Evolutionary conservation across 768 basidiomycete genomes (phyloP).

Genomic region (Clavaria fumosa): DNA sequence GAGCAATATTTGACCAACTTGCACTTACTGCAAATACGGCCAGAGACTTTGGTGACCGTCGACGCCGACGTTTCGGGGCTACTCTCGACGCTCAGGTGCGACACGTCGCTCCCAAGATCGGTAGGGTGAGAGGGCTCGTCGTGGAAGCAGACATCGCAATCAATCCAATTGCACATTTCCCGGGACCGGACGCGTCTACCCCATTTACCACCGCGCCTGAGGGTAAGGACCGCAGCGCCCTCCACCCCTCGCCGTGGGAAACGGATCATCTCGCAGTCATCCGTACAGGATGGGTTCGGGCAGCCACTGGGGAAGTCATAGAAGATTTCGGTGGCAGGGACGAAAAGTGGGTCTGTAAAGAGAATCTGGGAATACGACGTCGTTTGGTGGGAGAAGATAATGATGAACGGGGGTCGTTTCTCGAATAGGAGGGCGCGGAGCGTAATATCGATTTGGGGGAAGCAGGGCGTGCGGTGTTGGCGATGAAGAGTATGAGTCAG

Average conservation of each 20-base stretch:
- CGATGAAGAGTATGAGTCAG: slow-evolving; percentile 49
- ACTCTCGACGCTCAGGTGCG: slow-evolving; percentile 25
- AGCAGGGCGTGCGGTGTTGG: slow-evolving; percentile 62
- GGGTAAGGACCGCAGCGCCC: slow-evolving; percentile 43
- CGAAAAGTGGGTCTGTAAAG: slow-evolving; percentile 56
- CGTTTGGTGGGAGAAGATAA: slow-evolving; percentile 67
- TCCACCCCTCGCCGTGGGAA: slow-evolving; percentile 54
- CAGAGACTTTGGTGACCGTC: slow-evolving; percentile 20
- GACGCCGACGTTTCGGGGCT: too few relatives aligned
- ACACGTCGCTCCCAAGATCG: slow-evolving; percentile 26
- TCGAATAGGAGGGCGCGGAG: slow-evolving; percentile 64
- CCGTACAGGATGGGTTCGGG: slow-evolving; percentile 63
- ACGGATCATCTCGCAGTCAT: slow-evolving; percentile 73
- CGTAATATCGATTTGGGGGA: slow-evolving; percentile 68
- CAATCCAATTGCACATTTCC: slow-evolving; percentile 77
- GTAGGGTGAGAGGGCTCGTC: slow-evolving; percentile 22
- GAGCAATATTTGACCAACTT: slow-evolving; percentile 69
- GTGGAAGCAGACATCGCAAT: slow-evolving; percentile 47
- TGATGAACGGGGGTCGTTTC: slow-evolving; percentile 60
- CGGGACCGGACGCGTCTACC: slow-evolving; percentile 34
- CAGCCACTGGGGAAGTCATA: slow-evolving; percentile 69
- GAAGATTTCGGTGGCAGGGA: slow-evolving; percentile 58
- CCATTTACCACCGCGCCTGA: slow-evolving; percentile 38
- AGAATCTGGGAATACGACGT: slow-evolving; percentile 72
- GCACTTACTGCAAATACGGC: slow-evolving; percentile 63